Evolutionary conservation across 345 rosid species (phyloP), one percentile per base, ranked within the genome.

Genomic region (Pistacia vera): DNA sequence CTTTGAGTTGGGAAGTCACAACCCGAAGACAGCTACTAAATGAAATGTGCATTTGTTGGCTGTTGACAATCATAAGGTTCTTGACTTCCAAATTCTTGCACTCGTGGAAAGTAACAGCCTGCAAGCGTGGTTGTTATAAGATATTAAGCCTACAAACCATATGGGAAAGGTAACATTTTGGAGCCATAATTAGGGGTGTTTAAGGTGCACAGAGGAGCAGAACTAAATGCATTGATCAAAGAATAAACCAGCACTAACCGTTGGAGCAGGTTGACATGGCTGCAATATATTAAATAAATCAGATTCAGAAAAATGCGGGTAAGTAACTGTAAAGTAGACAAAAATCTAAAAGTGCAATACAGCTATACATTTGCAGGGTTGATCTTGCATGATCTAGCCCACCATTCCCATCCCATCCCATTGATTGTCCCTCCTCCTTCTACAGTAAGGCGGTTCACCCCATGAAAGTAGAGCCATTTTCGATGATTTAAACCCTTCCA

Each of bases 321-420:
- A 72, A 13, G 18, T 25, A 71, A 28, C 41, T 22, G 28, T 49
- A 60, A 46, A 38, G 66, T 63, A 63, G 49, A 68, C 38, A 77
- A n/a, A 68, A 51, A 68, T 36, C 44, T 28, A 82, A 78, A 46
- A 81, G 33, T 33, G 60, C 14, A 60, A 62, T n/a, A 69, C 36
- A 54, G 66, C 57, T 68, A 44, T 86, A 91, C 93, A 69, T 86
- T 87, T 41, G 81, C 74, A 48, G 68, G 68, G 33, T 92, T 86
- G 68, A 75, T 87, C 88, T 93, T 92, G 90, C 99, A 95, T 55
- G 98, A 93, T 48, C 70, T 81, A 55, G 81, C 82, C 99, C 99
- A 95, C 99, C 99, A 95, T 82, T 81, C 72, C 56, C 77, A 82
- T 4, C 99, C 99, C 99, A 81, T 90, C 30, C 98, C 99, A 74